Base-by-base conservation (phyloP, 352 stramenopile species). In the Phytophthora pinifolia region DNA sequence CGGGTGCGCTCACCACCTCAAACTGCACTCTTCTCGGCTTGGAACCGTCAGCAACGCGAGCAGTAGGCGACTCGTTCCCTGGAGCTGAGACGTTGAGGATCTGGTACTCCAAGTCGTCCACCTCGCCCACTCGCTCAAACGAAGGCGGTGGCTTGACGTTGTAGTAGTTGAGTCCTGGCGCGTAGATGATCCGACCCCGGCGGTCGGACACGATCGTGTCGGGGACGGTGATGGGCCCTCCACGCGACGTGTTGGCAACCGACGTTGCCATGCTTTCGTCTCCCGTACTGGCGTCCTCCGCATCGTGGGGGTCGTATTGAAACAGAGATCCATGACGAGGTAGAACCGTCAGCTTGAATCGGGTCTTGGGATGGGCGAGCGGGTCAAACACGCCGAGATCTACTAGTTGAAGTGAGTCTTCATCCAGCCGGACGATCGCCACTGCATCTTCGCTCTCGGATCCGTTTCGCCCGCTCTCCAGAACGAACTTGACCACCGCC, bases 151-250 rank as follows among this genome's bases (percentile, higher is more conserved):
- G 13, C 9, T 72, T 25, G 3, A 56, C 7, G 41, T 85, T 86
- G 56, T 74, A 86, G 46, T 88, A 88, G 58, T 88, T 62, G 1
- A 49, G 58, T 4, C 82, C 39, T 4, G 75, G 78, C 3, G 71
- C 45, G 47, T 82, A 88, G 31, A 88, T 17, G 25, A 88, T 9
- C 22, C 60, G 37, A 34, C 70, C 70, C 6, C 49, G 31, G 33
- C 30, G 8, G 25, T 84, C 73, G 31, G 45, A 18, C 29, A 84
- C 42, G 9, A 65, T 55, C 8, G 22, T 45, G 3, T 48, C 32
- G 20, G 45, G 3, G 12, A 1, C 10, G 9, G 33, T 39, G n/a
- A 78, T 52, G 6, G 37, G 54, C 27, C 37, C 39, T 46, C 70
- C 70, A 42, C 62, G 53, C 20, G 48, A 47, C 5, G 33, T 29